Base-by-base conservation (phyloP, 2,329 filamentous ascomycete genomes). In the Claviceps sp. region DNA sequence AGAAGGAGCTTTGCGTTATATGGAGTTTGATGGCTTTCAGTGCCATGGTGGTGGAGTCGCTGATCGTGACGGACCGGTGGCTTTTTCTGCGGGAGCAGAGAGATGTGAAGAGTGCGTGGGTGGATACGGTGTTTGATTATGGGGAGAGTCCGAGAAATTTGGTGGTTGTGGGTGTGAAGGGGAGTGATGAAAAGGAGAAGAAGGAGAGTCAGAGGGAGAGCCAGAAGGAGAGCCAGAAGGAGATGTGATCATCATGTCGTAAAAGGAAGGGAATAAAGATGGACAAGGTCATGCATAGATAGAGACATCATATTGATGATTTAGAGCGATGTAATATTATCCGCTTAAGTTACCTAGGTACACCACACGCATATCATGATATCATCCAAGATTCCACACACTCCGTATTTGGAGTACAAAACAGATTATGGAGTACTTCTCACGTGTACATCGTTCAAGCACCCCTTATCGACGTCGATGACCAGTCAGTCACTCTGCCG, bases 1-100 rank as follows among this genome's bases (percentile, higher is more conserved):
- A 85, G 70, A 86, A 88, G 60, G 85, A 96, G 62, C 70, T 98
- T 41, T 88, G 85, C 62, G 77, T 94, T 7, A 80, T 94, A 54
- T 98, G 93, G 93, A 88, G 81, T 59, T 67, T 98, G 61, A 98
- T 98, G 91, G 90, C 93, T 1, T 96, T 95, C 61, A 94, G 88
- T 65, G 90, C 91, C 2, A 81, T 81, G 20, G 85, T 95, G 4
- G 83, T 94, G 2, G 93, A 98, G 72, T 88, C 88, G 37, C 72
- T 94, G 54, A 91, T 98, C 60, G 88, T 95, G 50, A 81, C 85
- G 46, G 93, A 98, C 72, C 78, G 93, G 46, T 98, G 88, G 86
- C 71, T 86, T 55, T 98, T 84, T 70, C 71, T 98, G 58, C 78
- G 74, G 53, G 91, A 98, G 70, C 86, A 95, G 59, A 78, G 84